Evolutionary conservation across 2,329 filamentous ascomycete genomes (phyloP), one percentile per base, ranked within the genome.

Genomic region (Botrytis fabae): DNA sequence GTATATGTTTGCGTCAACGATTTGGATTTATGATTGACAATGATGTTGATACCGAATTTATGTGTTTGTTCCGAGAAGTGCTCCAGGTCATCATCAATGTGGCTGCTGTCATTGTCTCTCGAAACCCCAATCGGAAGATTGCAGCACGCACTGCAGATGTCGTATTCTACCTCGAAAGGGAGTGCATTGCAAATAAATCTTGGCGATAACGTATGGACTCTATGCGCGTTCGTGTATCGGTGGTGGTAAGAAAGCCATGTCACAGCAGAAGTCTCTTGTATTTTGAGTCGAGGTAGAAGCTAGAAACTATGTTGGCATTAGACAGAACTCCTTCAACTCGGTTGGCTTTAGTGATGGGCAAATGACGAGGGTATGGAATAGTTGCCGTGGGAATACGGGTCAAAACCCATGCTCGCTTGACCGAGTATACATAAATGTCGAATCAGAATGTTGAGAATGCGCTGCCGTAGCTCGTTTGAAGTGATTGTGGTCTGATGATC

Each of bases 401-500:
- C 46, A n/a, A 66, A n/a, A n/a, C 1, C 1, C 25, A 54, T 57
- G 35, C 35, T 54, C 16, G 28, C 16, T 57, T 28, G 48, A 16
- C 48, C 48, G 65, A 57, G 65, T 68, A 68, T 16, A 57, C 35
- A 65, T 48, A 9, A 42, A 42, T 18, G 10, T 42, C 65, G 65
- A 68, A 68, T 57, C 32, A 18, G 18, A 57, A 57, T 32, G 65
- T 57, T n/a, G 12, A 32, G 0, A 4, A 42, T 32, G 10, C 32
- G 65, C 65, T 68, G 48, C 48, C 35, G 65, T 22, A 42, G 48
- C 48, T 18, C 65, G 40, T 9, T 57, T 57, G 25, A 40, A 6
- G 42, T 42, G 48, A 18, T 32, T 9, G 20, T 57, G 48, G 18
- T 68, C 65, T 68, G 48, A 57, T 68, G 65, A 68, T 68, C 35